Percentiles rank a stretch among this genome's conserved stretches.
phyloP scores from a whole-genome alignment of 140 eudicot species.

The Stevia rebaudiana region DNA sequence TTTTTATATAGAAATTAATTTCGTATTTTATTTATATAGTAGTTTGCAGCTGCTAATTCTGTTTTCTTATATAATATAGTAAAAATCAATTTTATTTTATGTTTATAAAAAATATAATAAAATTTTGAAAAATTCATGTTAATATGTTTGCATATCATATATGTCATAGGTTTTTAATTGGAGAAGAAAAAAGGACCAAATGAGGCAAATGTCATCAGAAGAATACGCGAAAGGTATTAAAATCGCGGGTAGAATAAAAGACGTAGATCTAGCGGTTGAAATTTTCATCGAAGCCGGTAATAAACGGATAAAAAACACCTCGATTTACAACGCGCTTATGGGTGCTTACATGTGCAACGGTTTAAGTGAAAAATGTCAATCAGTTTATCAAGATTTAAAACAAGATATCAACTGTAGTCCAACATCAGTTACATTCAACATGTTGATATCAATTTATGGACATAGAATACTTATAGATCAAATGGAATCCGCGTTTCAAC shows the following conservation, averaged over 20 bases:
- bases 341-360: conserved; percentile 52
- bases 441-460: conserved; percentile 60
- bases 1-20: neutral
- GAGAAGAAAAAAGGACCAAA: conserved; percentile 54
- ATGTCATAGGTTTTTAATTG: conserved; percentile 57
- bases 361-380: conserved; percentile 43
- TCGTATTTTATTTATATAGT: too few relatives aligned
- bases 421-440: conserved; percentile 66
- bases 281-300: conserved; percentile 61
- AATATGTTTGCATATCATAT: neutral
- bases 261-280: conserved; percentile 63
- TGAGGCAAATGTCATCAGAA: conserved; percentile 53
- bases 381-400: conserved; percentile 50
- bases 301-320: conserved; percentile 33
- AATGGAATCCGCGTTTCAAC: conserved; percentile 61
- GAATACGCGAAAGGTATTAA: conserved; percentile 73
- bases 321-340: conserved; percentile 71
- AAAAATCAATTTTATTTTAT: neutral
- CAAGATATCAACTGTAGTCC: conserved; percentile 47
- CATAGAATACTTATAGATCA: conserved; percentile 55
- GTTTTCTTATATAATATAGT: too few relatives aligned
- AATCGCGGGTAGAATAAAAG: conserved; percentile 56
- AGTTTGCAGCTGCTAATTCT: too few relatives aligned
- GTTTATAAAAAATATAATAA: neutral
- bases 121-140: neutral